phyloP scores from a whole-genome alignment of 371 early-diverging fungal species.

The Mucor lusitanicus region DNA sequence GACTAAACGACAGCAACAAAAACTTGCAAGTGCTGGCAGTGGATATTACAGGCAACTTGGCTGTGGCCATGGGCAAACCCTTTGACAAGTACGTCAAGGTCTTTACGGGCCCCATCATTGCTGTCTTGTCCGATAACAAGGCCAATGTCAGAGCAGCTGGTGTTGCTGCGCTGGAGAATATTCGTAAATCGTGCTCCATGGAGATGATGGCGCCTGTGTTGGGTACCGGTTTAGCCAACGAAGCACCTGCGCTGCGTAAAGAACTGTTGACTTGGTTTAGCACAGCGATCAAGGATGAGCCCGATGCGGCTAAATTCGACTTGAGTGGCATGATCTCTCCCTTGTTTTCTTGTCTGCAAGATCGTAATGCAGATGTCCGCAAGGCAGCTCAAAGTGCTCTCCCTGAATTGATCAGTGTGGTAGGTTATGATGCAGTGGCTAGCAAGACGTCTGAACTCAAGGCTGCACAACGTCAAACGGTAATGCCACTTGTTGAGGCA shows the following conservation, averaged over 20 bases:
- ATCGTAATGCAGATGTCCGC: conserved; percentile 87
- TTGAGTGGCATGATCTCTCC: conserved; percentile 67
- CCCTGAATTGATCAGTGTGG: conserved; percentile 57
- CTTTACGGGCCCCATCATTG: conserved; percentile 62
- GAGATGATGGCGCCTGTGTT: conserved; percentile 69
- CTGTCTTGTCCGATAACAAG: conserved; percentile 86
- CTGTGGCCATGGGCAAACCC: conserved; percentile 83
- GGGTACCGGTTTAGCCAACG: conserved; percentile 69
- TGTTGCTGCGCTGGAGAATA: conserved; percentile 68
- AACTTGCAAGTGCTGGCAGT: conserved; percentile 77
- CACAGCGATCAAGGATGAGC: conserved; percentile 50
- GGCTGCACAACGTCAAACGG: conserved; percentile 67
- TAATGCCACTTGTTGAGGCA: conserved; percentile 71
- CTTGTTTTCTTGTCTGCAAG: conserved; percentile 80
- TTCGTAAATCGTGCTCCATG: conserved; percentile 66
- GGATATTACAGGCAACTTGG: conserved; percentile 73
- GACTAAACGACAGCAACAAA: conserved; percentile 90
- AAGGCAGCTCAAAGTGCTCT: conserved; percentile 79
- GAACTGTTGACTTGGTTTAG: conserved; percentile 81
- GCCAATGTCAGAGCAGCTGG: conserved; percentile 82
- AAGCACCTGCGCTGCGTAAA: conserved; percentile 82
- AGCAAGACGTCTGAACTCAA: conserved; percentile 67
- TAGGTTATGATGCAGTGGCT: conserved; percentile 64
- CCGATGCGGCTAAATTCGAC: conserved; percentile 50
- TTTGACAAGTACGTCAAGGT: conserved; percentile 75